Conservation (phyloP, 202 grass and related monocot genomes). For the Bolboschoenoplectus hybrid region DNA sequence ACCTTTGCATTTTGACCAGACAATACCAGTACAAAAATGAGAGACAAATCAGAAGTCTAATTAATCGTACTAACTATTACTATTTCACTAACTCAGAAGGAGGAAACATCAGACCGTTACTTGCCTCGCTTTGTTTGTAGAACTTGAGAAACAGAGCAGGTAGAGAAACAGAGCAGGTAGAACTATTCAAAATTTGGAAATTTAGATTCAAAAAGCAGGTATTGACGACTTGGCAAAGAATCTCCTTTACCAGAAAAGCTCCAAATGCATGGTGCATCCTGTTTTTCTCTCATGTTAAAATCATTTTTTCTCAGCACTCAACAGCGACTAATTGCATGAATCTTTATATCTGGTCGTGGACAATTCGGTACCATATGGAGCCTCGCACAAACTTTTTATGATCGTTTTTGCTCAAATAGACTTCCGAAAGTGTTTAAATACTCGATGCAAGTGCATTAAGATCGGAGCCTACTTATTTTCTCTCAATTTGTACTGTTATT, state of each 20-base stretch:
- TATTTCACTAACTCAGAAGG: neutral
- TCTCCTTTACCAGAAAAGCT: conserved; percentile 9
- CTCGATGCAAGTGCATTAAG: neutral
- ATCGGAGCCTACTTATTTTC: neutral
- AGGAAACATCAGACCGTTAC: neutral
- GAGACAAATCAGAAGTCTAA: conserved; percentile 5
- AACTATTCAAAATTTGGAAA: neutral
- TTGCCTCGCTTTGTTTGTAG: neutral
- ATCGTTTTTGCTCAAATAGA: neutral
- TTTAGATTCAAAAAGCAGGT: neutral
- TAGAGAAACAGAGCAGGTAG: neutral
- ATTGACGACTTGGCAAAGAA: conserved; percentile 8
- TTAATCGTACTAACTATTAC: neutral
- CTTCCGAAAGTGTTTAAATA: neutral
- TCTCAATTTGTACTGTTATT: neutral
- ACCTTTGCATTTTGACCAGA: neutral
- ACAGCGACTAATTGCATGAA: conserved; percentile 20
- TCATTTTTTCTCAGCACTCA: neutral
- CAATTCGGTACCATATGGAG: neutral
- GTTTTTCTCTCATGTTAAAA: conserved; percentile 1
- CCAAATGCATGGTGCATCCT: neutral
- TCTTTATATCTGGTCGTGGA: neutral
- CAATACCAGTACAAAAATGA: conserved; percentile 2
- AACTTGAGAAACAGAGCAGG: neutral
- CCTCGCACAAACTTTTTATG: neutral